These are phyloP conservation scores for Verticillium dahliae DNA, from an alignment of 2,329 filamentous ascomycete genomes.

Conservation along the genomic window DNA sequence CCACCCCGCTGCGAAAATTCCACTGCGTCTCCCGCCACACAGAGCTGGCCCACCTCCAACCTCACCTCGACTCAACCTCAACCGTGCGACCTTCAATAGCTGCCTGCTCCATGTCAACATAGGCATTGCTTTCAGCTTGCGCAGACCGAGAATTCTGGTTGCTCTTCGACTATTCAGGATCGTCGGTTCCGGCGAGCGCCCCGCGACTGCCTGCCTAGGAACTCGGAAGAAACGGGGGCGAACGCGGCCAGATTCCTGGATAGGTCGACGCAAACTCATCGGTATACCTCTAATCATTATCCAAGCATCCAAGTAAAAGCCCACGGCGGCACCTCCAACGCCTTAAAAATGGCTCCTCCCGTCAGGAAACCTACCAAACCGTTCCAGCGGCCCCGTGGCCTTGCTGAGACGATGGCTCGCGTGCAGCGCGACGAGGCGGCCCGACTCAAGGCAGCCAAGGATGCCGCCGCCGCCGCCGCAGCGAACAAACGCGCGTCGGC, in stretches of 20 bases:
- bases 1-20: slow-evolving; percentile 1
- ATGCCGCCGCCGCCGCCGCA: slow-evolving; percentile 18
- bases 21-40: not conserved
- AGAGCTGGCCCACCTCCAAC: not conserved
- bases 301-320: too few species aligned
- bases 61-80: not conserved
- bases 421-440: not conserved
- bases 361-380: not conserved
- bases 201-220: too few species aligned
- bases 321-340: not conserved
- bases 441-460: slow-evolving; percentile 4
- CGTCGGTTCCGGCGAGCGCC: too few species aligned
- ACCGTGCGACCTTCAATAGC: not conserved
- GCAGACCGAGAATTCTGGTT: too few species aligned
- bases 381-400: not conserved
- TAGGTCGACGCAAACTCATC: too few species aligned
- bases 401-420: not conserved
- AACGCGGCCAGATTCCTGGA: too few species aligned
- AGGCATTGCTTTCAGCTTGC: too few species aligned
- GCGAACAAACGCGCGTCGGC: slow-evolving; percentile 16
- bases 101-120: not conserved
- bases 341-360: not conserved
- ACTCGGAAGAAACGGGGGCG: too few species aligned
- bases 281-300: not conserved
- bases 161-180: too few species aligned